Base-by-base conservation (phyloP, 2,329 filamentous ascomycete species). In the Drechslerella dactyloides region DNA sequence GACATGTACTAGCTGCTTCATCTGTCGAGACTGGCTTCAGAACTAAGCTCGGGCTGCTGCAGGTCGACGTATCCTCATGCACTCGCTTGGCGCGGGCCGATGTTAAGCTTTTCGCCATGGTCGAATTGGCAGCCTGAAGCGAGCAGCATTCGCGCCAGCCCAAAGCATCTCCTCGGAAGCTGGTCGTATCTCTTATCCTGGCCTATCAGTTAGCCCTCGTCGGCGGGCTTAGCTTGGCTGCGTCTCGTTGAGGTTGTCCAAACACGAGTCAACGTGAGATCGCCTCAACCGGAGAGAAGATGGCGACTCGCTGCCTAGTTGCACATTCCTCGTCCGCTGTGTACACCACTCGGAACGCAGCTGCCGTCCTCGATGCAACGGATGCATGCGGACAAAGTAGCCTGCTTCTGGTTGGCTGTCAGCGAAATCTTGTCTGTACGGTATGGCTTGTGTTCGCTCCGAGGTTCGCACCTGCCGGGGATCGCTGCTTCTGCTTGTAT, bases 1-100 rank as follows among this genome's bases (percentile, higher is more conserved):
- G n/a, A n/a, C n/a, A n/a, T n/a, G n/a, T n/a, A n/a, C n/a, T n/a
- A n/a, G n/a, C n/a, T n/a, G n/a, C n/a, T n/a, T n/a, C n/a, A n/a
- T n/a, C n/a, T n/a, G n/a, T n/a, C n/a, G n/a, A n/a, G n/a, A n/a
- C n/a, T n/a, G n/a, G n/a, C n/a, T n/a, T n/a, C n/a, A n/a, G n/a
- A n/a, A n/a, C n/a, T n/a, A n/a, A n/a, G n/a, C n/a, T n/a, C n/a
- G n/a, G n/a, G n/a, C n/a, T n/a, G n/a, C n/a, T n/a, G n/a, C n/a
- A n/a, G n/a, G n/a, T n/a, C n/a, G n/a, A 37, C 7, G 6, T 13
- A n/a, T 54, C 30, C 52, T 51, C 21, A 48, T 37, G 40, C 44
- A 37, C 30, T 30, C 52, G 33, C 65, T 69, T 69, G 65, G 65
- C 65, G 65, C 53, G 52, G 57, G 52, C 24, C 44, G 55, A 35